phyloP scores from a whole-genome alignment of 257 asterid species.

The Agastache rugosa region DNA sequence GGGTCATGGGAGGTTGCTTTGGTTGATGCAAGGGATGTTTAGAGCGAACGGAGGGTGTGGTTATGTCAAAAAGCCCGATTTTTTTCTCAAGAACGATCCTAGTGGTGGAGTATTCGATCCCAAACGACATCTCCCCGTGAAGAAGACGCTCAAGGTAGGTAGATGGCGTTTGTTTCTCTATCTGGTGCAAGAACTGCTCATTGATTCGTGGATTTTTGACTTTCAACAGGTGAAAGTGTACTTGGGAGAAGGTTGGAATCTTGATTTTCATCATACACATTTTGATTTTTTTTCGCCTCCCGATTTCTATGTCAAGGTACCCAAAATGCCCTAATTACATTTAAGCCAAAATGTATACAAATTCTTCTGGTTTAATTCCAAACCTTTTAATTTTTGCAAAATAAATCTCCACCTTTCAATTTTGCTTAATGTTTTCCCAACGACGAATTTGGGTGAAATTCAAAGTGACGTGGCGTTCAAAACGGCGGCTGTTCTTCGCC shows the following conservation, averaged over 20 bases:
- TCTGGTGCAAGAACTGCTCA: not conserved
- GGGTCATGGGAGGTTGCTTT: conserved; percentile 74
- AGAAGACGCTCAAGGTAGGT: conserved; percentile 61
- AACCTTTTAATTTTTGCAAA: too few relatives aligned
- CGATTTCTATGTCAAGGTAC: conserved; percentile 88
- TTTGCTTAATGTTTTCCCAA: too few relatives aligned
- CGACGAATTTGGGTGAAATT: too few relatives aligned
- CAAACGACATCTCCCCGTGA: conserved; percentile 49
- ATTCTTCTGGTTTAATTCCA: too few relatives aligned
- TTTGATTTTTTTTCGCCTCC: conserved; percentile 82
- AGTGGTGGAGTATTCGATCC: conserved; percentile 64
- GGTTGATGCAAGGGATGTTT: conserved; percentile 90
- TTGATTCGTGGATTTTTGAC: not conserved
- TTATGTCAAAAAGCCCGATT: conserved; percentile 75
- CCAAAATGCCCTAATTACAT: not conserved
- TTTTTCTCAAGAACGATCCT: conserved; percentile 49
- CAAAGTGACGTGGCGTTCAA: too few relatives aligned
- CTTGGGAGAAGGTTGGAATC: conserved; percentile 84
- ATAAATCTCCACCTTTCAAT: too few relatives aligned
- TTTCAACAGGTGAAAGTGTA: conserved; percentile 59
- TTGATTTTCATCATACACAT: conserved; percentile 71
- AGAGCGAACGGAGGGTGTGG: conserved; percentile 89
- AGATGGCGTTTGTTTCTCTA: not conserved
- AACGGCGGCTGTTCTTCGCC: too few relatives aligned
- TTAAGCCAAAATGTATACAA: too few relatives aligned